These are phyloP conservation scores for Albizia julibrissin DNA, from an alignment of 306 rosid species.

Conservation along the genomic window DNA sequence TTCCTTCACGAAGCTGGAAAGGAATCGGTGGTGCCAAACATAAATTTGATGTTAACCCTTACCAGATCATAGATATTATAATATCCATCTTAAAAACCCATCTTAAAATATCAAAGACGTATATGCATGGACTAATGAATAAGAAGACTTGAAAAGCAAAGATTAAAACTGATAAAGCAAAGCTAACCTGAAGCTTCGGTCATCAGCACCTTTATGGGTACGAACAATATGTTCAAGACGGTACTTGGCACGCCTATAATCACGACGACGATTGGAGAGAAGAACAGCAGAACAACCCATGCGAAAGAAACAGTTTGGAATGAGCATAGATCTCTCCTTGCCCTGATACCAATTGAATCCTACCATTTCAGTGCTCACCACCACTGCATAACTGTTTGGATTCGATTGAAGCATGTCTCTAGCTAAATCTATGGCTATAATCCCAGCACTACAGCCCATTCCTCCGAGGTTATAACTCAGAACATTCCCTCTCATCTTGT, in stretches of 20 bases:
- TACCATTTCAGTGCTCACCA: slow-evolving; percentile 90
- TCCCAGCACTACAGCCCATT: slow-evolving; percentile 97
- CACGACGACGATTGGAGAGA: slow-evolving; percentile 90
- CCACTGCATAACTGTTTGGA: slow-evolving; percentile 87
- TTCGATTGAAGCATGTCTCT: slow-evolving; percentile 83
- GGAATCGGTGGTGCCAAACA: background rate
- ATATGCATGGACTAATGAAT: background rate
- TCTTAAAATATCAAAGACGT: background rate
- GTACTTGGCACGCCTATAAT: slow-evolving; percentile 75
- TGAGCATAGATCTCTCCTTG: slow-evolving; percentile 79
- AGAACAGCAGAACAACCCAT: slow-evolving; percentile 96
- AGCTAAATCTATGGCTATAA: slow-evolving; percentile 80
- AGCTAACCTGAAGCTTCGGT: slow-evolving; percentile 84
- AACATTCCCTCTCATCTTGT: slow-evolving; percentile 95
- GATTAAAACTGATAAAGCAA: background rate
- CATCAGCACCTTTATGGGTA: slow-evolving; percentile 95
- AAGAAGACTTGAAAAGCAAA: background rate
- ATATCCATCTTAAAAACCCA: background rate
- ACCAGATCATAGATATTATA: background rate
- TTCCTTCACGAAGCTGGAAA: background rate
- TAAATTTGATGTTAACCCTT: background rate
- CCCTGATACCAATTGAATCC: slow-evolving; percentile 97
- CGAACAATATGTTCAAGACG: slow-evolving; percentile 91
- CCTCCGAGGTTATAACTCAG: slow-evolving; percentile 94
- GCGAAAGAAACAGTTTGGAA: slow-evolving; percentile 88